phyloP scores from a whole-genome alignment of 345 rosid genomes.

The Moringa oleifera region DNA sequence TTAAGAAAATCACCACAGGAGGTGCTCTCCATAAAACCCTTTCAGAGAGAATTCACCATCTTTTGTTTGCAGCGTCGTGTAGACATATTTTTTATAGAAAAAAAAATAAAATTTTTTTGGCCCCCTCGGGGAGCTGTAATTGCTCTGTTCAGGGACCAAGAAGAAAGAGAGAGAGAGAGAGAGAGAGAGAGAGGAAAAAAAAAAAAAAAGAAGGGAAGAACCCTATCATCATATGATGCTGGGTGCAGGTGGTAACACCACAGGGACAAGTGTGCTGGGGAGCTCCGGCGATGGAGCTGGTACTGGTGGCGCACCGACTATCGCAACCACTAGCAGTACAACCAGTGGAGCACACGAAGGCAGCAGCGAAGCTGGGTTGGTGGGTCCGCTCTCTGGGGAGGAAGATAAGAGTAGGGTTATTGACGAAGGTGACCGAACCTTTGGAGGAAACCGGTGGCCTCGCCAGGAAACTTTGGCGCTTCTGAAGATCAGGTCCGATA shows the following conservation, averaged over 20 bases:
- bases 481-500: conserved; percentile 79
- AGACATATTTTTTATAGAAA: conserved; percentile 7
- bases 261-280: neutral
- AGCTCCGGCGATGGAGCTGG: neutral
- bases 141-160: conserved; percentile 10
- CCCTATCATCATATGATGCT: conserved; percentile 17
- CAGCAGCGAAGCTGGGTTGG: neutral
- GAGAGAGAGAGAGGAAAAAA: too few species aligned
- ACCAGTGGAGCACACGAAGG: conserved; percentile 3
- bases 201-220: conserved; percentile 14
- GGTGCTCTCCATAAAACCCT: conserved; percentile 54
- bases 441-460: conserved; percentile 75
- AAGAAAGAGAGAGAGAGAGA: too few species aligned
- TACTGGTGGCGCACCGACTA: too few species aligned
- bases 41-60: conserved; percentile 36
- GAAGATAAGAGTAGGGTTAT: conserved; percentile 12
- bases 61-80: conserved; percentile 10
- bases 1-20: conserved; percentile 29
- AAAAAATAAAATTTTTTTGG: too few species aligned
- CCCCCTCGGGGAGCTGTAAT: conserved; percentile 28
- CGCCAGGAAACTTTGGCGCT: conserved; percentile 71
- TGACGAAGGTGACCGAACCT: conserved; percentile 31
- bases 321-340: neutral
- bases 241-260: conserved; percentile 4
- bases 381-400: conserved; percentile 7